Evolutionary conservation across 2,329 filamentous ascomycete genomes (phyloP).

Genomic region (Acrodontium crateriforme): DNA sequence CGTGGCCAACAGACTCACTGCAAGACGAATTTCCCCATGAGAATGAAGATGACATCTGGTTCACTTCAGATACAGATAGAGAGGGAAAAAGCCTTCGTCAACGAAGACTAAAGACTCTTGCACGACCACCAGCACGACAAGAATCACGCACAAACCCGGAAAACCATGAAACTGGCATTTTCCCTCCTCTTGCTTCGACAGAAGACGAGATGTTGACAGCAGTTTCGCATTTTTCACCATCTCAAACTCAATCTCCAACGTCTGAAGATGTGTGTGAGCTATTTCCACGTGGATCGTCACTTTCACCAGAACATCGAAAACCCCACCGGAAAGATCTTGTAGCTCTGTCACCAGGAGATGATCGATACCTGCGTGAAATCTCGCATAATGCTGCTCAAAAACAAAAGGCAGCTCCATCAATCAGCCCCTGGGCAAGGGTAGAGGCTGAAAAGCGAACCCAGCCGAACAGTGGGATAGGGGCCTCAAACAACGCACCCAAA

Average conservation of each 20-base stretch:
- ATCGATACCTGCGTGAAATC: background rate
- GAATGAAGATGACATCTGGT: constrained; percentile 16
- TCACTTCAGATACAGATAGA: constrained; percentile 16
- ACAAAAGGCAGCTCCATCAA: constrained; percentile 2
- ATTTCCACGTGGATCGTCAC: constrained; percentile 17
- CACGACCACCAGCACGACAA: constrained; percentile 10
- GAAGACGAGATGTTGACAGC: constrained; percentile 11
- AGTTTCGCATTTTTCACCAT: constrained; percentile 7
- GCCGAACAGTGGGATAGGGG: background rate
- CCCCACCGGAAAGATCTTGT: background rate
- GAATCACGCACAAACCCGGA: constrained; percentile 6
- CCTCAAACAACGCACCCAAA: background rate
- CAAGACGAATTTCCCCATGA: constrained; percentile 6
- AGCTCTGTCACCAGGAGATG: background rate
- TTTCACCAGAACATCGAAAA: constrained; percentile 7
- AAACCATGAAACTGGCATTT: background rate
- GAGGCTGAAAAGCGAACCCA: constrained; percentile 6
- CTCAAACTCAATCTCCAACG: constrained; percentile 7
- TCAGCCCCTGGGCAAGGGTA: constrained; percentile 13
- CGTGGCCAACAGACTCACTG: constrained; percentile 13
- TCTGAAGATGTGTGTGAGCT: constrained; percentile 15
- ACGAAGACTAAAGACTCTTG: constrained; percentile 2
- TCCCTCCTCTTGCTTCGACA: constrained; percentile 3
- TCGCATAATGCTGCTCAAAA: too few species aligned
- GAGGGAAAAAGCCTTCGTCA: constrained; percentile 3